Evolutionary conservation across 1,284 basidiomycete genomes (phyloP), one percentile per base, ranked within the genome.

Genomic region (Tranzscheliella williamsii): DNA sequence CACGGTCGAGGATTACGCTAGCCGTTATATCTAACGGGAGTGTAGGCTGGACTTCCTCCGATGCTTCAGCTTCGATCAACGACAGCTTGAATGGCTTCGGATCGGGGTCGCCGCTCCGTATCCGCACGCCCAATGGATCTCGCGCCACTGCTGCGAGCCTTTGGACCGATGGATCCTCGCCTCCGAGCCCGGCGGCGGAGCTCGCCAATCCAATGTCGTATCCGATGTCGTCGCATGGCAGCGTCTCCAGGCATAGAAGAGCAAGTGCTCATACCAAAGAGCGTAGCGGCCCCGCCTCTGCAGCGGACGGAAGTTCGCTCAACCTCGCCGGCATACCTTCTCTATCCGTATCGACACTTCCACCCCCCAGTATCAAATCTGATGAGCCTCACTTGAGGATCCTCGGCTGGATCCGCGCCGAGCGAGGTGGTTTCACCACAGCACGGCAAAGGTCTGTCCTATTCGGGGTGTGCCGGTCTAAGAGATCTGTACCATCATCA

Each of bases 221-320:
- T 23, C 61, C 61, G 3, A 60, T 64, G 50, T 64, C 61, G 9
- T 64, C 55, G 34, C 61, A 64, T 24, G 55, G 61, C 2, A 55
- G 49, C 29, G 51, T 51, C 3, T 55, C 55, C 17, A 33, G 55
- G 30, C 29, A 54, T 29, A 45, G 61, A 27, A 50, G 55, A 4
- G 34, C 51, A 18, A 64, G 61, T 31, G 55, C 51, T 6, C 47
- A 60, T 17, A 27, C 42, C n/a, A 39, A 52, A 22, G 61, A 64
- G 22, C 50, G 55, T 21, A 64, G 51, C 44, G 42, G 51, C 26
- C 32, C 42, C 1, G 24, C 26, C 24, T 27, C 21, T 4, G 26
- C 24, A 0, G 30, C 31, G 8, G 58, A 62, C 5, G 36, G 41
- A 17, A 31, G 26, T 11, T 18, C 40, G 2, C 48, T 40, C 29